Percentiles rank a stretch among this genome's conserved stretches.
phyloP scores from a whole-genome alignment of 78 protist genomes.

The Parvularia atlantis region DNA sequence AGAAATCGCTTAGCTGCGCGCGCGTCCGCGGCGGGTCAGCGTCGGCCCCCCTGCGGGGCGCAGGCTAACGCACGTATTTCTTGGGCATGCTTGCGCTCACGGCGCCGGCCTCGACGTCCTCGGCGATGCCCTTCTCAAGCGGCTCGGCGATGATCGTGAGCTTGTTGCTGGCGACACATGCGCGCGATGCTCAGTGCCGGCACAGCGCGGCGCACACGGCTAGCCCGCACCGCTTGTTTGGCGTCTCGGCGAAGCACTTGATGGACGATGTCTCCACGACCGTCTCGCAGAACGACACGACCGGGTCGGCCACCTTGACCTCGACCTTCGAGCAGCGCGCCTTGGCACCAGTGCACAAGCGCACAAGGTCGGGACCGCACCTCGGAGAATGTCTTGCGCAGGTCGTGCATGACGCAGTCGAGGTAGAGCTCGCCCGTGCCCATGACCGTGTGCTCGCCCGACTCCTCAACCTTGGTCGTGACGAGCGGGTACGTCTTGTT shows the following conservation, averaged over 20 bases:
- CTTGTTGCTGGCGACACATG: conserved; percentile 41
- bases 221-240: conserved; percentile 62
- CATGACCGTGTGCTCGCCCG: conserved; percentile 89
- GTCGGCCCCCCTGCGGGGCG: too few relatives aligned
- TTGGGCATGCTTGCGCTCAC: conserved; percentile 16
- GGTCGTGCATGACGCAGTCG: conserved; percentile 91
- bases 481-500: conserved; percentile 85
- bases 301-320: conserved; percentile 91
- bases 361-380: too few relatives aligned
- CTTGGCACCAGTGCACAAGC: too few relatives aligned
- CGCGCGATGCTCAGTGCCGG: not conserved
- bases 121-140: conserved; percentile 82
- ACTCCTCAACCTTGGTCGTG: conserved; percentile 83
- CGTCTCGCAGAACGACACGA: conserved; percentile 85
- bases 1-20: conserved; percentile 26
- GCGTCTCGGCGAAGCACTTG: conserved; percentile 85
- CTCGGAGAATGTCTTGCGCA: conserved; percentile 67
- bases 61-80: conserved; percentile 15
- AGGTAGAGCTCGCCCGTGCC: conserved; percentile 98
- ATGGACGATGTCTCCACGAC: conserved; percentile 84
- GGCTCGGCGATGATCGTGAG: conserved; percentile 93
- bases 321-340: conserved; percentile 64
- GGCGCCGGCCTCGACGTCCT: conserved; percentile 67
- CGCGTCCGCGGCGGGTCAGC: too few relatives aligned
- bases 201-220: too few relatives aligned